A percentile compares a stretch with the other conserved stretches of the same genome.
Conservation (phyloP, 2,329 filamentous ascomycete genomes). For the Lachnellula subtilissima region DNA sequence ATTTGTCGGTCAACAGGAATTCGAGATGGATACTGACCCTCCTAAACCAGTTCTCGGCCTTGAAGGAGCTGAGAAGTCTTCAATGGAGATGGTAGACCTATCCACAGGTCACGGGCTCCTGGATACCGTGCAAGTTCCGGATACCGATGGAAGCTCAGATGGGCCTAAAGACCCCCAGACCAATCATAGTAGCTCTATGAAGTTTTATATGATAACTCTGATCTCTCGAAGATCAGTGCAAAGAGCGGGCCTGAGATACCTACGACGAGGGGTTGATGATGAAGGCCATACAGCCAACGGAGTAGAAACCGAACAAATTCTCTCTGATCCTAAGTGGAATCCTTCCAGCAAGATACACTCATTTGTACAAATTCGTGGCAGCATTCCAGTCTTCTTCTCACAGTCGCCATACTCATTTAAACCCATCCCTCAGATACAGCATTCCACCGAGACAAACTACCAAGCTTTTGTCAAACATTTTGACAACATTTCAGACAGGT, state of each 20-base stretch:
- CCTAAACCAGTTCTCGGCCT: conserved; percentile 40
- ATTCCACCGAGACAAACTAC: conserved; percentile 74
- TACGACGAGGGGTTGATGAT: conserved; percentile 86
- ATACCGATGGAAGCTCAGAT: neutral
- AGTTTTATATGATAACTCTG: conserved; percentile 63
- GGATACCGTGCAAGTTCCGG: conserved; percentile 6
- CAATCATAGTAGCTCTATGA: conserved; percentile 11
- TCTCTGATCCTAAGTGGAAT: conserved; percentile 67
- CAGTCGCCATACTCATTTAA: conserved; percentile 93
- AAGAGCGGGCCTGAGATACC: conserved; percentile 81
- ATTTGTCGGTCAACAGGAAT: conserved; percentile 82
- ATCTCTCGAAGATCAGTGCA: conserved; percentile 86
- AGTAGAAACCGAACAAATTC: conserved; percentile 92
- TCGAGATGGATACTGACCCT: conserved; percentile 63
- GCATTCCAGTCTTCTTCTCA: conserved; percentile 91
- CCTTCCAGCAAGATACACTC: conserved; percentile 63
- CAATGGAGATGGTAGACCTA: conserved; percentile 36
- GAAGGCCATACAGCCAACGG: conserved; percentile 83
- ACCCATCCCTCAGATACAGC: conserved; percentile 75
- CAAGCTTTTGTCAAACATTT: conserved; percentile 78
- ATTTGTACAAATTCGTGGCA: conserved; percentile 82
- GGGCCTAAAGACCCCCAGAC: neutral
- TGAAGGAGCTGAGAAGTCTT: conserved; percentile 43
- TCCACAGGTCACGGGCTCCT: conserved; percentile 20
- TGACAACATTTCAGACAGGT: conserved; percentile 59